A percentile compares a stretch with the other conserved stretches of the same genome.
Conservation (phyloP, 2,329 filamentous ascomycete genomes). For the Sclerotinia glacialis region DNA sequence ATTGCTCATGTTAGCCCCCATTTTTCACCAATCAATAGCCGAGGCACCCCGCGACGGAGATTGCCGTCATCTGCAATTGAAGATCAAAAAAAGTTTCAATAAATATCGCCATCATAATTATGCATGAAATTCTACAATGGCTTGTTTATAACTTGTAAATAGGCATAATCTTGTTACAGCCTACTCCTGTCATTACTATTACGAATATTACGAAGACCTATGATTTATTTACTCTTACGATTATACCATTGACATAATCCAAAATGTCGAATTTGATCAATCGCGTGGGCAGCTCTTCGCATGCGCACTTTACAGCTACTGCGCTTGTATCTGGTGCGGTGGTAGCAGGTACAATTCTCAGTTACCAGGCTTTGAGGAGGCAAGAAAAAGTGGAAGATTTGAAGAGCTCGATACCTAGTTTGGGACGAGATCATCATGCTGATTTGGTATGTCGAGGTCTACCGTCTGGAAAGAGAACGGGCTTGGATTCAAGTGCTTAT, state of each 20-base stretch:
- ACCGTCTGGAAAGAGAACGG: background rate
- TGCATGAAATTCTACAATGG: background rate
- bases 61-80: background rate
- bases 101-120: background rate
- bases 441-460: constrained; percentile 41
- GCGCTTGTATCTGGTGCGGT: constrained; percentile 63
- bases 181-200: background rate
- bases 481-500: constrained; percentile 13
- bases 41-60: constrained; percentile 15
- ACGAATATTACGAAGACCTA: background rate
- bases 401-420: constrained; percentile 57
- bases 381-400: constrained; percentile 54
- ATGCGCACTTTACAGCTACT: constrained; percentile 63
- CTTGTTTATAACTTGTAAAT: background rate
- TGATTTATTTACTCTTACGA: background rate
- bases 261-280: constrained; percentile 37
- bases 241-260: background rate
- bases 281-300: constrained; percentile 28
- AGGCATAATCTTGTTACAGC: background rate
- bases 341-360: constrained; percentile 58
- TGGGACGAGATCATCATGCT: constrained; percentile 38
- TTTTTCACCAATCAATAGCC: constrained; percentile 9
- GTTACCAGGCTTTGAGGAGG: constrained; percentile 58
- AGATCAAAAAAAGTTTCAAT: constrained; percentile 13
- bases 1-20: background rate